Base-by-base conservation (phyloP, 805 yeast species). In the Starmerella bacillaris region DNA sequence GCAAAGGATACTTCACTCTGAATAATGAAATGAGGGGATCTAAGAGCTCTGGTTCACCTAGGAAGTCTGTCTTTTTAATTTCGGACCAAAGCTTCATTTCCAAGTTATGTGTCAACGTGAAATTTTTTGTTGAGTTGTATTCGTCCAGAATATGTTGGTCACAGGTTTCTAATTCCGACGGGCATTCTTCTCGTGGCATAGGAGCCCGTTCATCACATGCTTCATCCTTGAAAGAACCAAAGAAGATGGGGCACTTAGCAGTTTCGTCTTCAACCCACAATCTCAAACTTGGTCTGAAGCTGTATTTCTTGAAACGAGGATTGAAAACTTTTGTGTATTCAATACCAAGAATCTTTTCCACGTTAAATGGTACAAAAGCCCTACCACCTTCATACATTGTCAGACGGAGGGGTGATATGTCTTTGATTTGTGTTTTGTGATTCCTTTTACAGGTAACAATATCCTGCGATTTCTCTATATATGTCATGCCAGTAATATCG, bases 351-450 rank as follows among this genome's bases (percentile, higher is more conserved):
- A 61, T 45, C 4, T 44, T 43, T 7, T 58, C 56, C 22, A 54
- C 52, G 30, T 49, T 47, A 30, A 54, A 49, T 1, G 75, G 77
- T 18, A 69, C 53, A 39, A 58, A 63, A 1, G 64, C 58, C 14
- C 55, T 36, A 4, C 50, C 65, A 3, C 79, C 79, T 50, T 77
- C 83, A 42, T 70, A 72, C 17, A 60, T 43, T 0, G 77, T 63
- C 24, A 62, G 57, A 7, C 21, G 5, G 14, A 29, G 29, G 5
- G 7, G 7, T 5, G 14, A 12, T 5, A 26, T 12, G 6, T 6
- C 14, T 5, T 26, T 18, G 14, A 6, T 15, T 8, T 8, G 14
- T 15, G 7, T 7, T 15, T 5, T 12, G 29, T 26, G 29, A 7
- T 11, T 8, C 18, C 16, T 26, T 12, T 26, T 26, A 11, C 29